Base-by-base conservation (phyloP, 805 yeast species). In the Komagataella pastoris region DNA sequence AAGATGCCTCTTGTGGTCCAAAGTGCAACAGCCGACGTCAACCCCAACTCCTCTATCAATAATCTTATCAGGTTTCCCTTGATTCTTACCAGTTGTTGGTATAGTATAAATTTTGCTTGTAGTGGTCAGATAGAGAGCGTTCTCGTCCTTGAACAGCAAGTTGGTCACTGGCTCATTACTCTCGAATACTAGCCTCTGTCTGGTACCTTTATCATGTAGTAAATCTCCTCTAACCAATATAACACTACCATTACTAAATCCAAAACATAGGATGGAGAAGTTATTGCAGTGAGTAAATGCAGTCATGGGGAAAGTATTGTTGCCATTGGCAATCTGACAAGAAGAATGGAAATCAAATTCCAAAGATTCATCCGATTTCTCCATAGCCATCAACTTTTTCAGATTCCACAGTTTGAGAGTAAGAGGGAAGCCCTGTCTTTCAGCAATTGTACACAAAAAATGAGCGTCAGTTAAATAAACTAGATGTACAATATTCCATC, bases 201-300 rank as follows among this genome's bases (percentile, higher is more conserved):
- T 78, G 7, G 96, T 81, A 0, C 98, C 98, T 53, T 96, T 71
- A 61, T 93, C 99, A 58, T 89, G 79, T 6, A 88, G 57, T 36
- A 93, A 65, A 64, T 93, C 98, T 7, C 99, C 99, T 55, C 98
- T 69, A 0, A 90, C 78, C 6, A 90, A 68, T 2, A 90, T 70
- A 2, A 90, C 88, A 18, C 80, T 74, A 2, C 99, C 99, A 63
- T 89, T 84, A 12, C 90, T 83, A 58, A 80, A 87, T 0, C 96
- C 96, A 48, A 87, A 67, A 0, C 85, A 90, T 5, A 85, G 63
- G 40, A 86, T 77, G 2, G 87, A 74, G 54, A 83, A 76, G 54
- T 77, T 81, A 1, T 64, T 57, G 14, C 81, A 74, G 49, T 75
- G 66, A 14, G 75, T 72, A 54, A 85, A 75, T 36, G 86, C 75